Base-by-base conservation (phyloP, 192 early-diverging fungal species). In the Polychytrium aggregatum region DNA sequence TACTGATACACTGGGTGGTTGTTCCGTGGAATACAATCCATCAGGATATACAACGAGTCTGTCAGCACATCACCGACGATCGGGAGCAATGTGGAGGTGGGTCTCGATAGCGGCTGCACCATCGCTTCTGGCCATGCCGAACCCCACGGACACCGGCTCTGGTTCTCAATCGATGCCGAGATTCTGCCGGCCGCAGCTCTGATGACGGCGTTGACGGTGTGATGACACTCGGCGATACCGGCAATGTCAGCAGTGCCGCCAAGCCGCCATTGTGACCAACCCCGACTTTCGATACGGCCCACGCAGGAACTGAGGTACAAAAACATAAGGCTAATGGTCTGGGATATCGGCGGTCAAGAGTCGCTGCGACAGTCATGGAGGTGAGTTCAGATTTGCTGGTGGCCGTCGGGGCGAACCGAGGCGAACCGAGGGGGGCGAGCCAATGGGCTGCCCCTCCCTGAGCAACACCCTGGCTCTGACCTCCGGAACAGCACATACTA, bases 241-340 rank as follows among this genome's bases (percentile, higher is more conserved):
- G n/a, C n/a, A n/a, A n/a, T n/a, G n/a, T n/a, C n/a, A n/a, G n/a
- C n/a, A n/a, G n/a, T n/a, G n/a, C n/a, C n/a, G n/a, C n/a, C n/a
- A n/a, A n/a, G n/a, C n/a, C n/a, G n/a, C n/a, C n/a, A n/a, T n/a
- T n/a, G n/a, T n/a, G n/a, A n/a, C n/a, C n/a, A n/a, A n/a, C n/a
- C n/a, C n/a, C n/a, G n/a, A n/a, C n/a, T n/a, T n/a, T n/a, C n/a
- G n/a, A n/a, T n/a, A n/a, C n/a, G n/a, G n/a, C n/a, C n/a, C n/a
- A n/a, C n/a, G n/a, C 31, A 58, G 56, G 41, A 82, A 60, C 63
- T 83, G 5, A 55, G 60, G 30, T 83, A 82, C 53, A 79, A 79
- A 47, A 82, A 83, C 46, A 75, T 83, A 48, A 81, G 72, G 56
- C 81, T 74, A 41, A 41, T 83, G 21, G 76, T 83, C 72, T 83